These are phyloP conservation scores for Boehmeria nivea DNA, from an alignment of 306 rosid species.

Conservation along the genomic window DNA sequence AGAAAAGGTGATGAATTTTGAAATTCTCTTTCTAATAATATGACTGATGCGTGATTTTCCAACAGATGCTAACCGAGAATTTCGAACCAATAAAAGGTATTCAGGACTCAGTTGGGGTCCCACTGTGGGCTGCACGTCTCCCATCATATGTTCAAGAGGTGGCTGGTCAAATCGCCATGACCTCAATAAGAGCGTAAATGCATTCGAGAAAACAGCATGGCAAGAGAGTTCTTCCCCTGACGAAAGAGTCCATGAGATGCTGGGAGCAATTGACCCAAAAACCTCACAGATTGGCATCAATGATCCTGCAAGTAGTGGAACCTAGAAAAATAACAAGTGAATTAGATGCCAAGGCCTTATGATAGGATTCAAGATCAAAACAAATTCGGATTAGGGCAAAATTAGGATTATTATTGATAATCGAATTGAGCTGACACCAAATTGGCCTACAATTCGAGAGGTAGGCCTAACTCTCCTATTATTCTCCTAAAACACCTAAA, in stretches of 20 bases:
- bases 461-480: no score
- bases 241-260: slow-evolving; percentile 42
- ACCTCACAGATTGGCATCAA: slow-evolving; percentile 81
- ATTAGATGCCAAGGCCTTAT: neutral
- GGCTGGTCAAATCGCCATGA: slow-evolving; percentile 85
- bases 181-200: slow-evolving; percentile 77
- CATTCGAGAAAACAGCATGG: slow-evolving; percentile 72
- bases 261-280: slow-evolving; percentile 66
- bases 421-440: no score
- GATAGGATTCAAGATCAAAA: no score
- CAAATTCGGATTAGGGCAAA: no score
- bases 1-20: slow-evolving; percentile 44
- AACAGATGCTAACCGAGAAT: slow-evolving; percentile 43
- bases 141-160: slow-evolving; percentile 59
- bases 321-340: slow-evolving; percentile 44
- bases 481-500: no score
- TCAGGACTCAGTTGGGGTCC: slow-evolving; percentile 73
- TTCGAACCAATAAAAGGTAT: slow-evolving; percentile 73
- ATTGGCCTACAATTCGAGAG: no score
- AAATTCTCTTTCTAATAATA: slow-evolving; percentile 43
- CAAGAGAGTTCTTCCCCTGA: slow-evolving; percentile 71
- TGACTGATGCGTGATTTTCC: slow-evolving; percentile 53
- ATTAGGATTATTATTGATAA: no score
- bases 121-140: slow-evolving; percentile 46
- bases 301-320: slow-evolving; percentile 76